Base-by-base conservation (phyloP, 2,329 filamentous ascomycete species). In the Bipolaris victoriae region DNA sequence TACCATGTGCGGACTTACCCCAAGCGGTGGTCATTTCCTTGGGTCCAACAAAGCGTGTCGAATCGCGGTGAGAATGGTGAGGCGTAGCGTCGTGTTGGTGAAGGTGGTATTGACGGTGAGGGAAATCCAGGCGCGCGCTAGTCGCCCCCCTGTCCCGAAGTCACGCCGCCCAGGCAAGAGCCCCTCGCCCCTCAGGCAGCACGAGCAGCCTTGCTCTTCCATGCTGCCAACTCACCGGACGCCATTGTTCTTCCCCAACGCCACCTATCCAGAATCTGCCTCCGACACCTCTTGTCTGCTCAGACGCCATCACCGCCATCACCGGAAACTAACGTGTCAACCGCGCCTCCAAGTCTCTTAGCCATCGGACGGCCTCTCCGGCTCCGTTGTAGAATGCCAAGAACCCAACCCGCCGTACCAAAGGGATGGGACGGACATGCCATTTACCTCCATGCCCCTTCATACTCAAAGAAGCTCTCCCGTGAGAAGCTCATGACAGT, bases 391-490 rank as follows among this genome's bases (percentile, higher is more conserved):
- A 43, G 39, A 26, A 58, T 58, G 55, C 51, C 55, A 6, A 58
- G 48, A 18, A 4, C 39, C 35, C 9, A 44, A 7, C 33, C 44
- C n/a, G 40, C 57, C 3, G 22, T 69, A 15, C 75, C 74, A 15
- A 72, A 72, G 46, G 66, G 63, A 26, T 77, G 75, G 75, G 72
- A 70, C 40, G 49, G 49, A 22, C 62, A 56, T 3, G 49, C 63
- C 7, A 52, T 64, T 3, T 77, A 76, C 52, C 52, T 77, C 16
- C 66, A 58, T 40, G 59, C 64, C 9, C 69, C 73, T 13, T 63
- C 52, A 3, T 75, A 74, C 44, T 77, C 75, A 1, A 76, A 70
- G 47, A 68, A 61, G 39, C 64, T 76, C 35, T 36, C 57, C 5
- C 40, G 49, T 33, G 68, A 75, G 7, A 64, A 67, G 29, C 39